Percentiles rank a stretch among this genome's conserved stretches.
phyloP scores from a whole-genome alignment of 371 early-diverging fungal species.

The Batrachochytrium dendrobatidis region DNA sequence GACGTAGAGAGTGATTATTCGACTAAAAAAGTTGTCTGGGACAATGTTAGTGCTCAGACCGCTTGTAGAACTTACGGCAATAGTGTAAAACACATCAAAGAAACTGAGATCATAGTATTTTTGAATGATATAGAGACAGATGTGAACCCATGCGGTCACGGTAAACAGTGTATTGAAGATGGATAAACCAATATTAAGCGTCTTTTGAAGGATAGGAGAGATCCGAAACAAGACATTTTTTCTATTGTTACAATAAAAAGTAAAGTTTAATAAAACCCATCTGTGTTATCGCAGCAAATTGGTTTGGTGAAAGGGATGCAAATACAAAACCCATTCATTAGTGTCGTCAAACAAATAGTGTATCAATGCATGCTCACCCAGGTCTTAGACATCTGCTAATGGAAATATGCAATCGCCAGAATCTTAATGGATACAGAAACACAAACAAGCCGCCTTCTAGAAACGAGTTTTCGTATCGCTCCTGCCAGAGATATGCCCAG shows the following conservation, averaged over 20 bases:
- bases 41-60: conserved; percentile 54
- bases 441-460: conserved; percentile 38
- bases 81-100: conserved; percentile 60
- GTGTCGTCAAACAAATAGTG: conserved; percentile 3
- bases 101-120: conserved; percentile 41
- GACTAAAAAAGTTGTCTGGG: conserved; percentile 51
- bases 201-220: conserved; percentile 21
- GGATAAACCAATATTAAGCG: conserved; percentile 16
- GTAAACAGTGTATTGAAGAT: conserved; percentile 49
- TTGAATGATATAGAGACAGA: conserved; percentile 40
- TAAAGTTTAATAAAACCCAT: neutral
- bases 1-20: conserved; percentile 48
- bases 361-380: conserved; percentile 10
- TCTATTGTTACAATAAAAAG: neutral
- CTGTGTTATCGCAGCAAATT: neutral
- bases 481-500: conserved; percentile 18
- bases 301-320: neutral
- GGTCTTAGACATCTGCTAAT: conserved; percentile 15
- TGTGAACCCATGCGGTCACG: conserved; percentile 56
- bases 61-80: conserved; percentile 37
- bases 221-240: conserved; percentile 14
- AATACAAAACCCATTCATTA: neutral
- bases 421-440: conserved; percentile 59
- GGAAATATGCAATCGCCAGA: conserved; percentile 50
- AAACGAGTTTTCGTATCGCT: conserved; percentile 4